Conservation (phyloP, 2,329 filamentous ascomycete species). For the Ophiognomonia clavigignenti-juglandacearum region DNA sequence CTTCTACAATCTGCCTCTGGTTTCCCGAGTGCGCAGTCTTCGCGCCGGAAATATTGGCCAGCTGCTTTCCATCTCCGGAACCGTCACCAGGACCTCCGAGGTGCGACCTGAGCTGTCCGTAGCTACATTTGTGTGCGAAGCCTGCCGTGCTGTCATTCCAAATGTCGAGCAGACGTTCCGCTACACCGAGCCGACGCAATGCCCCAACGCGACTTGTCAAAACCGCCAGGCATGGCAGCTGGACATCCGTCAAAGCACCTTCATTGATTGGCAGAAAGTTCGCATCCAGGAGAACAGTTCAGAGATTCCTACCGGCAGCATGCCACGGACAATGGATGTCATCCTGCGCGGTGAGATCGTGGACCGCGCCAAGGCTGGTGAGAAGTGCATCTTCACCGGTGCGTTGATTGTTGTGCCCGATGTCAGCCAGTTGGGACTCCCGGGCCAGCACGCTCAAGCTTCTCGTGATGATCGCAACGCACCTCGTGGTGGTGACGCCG, state of each 20-base stretch:
- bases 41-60: conserved; percentile 89
- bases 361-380: conserved; percentile 91
- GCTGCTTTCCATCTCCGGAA: conserved; percentile 91
- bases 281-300: conserved; percentile 97
- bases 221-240: conserved; percentile 92
- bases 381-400: conserved; percentile 97
- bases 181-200: conserved; percentile 95
- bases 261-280: conserved; percentile 99
- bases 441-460: conserved; percentile 77
- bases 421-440: conserved; percentile 88
- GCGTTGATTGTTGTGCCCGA: conserved; percentile 95
- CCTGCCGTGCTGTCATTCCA: conserved; percentile 75
- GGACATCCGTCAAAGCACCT: conserved; percentile 95
- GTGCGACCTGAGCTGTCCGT: conserved; percentile 89
- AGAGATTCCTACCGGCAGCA: conserved; percentile 96
- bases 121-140: conserved; percentile 88
- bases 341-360: conserved; percentile 97
- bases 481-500: conserved; percentile 70
- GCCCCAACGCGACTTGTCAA: conserved; percentile 79
- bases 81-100: conserved; percentile 93
- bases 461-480: conserved; percentile 76
- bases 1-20: conserved; percentile 87
- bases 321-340: conserved; percentile 97
- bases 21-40: conserved; percentile 79
- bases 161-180: conserved; percentile 97